Evolutionary conservation across 805 yeast species (phyloP).

Genomic region (Starmerella apis): DNA sequence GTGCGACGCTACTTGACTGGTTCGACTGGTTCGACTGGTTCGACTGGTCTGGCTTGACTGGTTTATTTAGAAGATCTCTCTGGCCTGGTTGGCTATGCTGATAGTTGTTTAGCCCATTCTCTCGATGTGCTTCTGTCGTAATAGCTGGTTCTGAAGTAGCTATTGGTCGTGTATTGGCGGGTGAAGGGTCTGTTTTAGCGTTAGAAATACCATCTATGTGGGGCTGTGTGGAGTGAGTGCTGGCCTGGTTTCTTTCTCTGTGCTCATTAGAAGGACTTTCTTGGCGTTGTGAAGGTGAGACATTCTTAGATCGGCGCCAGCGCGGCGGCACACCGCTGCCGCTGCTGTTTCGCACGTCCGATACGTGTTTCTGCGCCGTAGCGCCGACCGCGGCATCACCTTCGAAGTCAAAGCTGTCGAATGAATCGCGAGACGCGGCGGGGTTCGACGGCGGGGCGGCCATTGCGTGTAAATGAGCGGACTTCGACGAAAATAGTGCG

Average conservation of each 20-base stretch:
- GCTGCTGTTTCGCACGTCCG: slow-evolving; percentile 2
- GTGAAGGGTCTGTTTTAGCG: too few relatives aligned
- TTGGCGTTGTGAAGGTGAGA: neutral
- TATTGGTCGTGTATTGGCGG: too few relatives aligned
- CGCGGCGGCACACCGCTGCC: slow-evolving; percentile 6
- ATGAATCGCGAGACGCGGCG: slow-evolving; percentile 17
- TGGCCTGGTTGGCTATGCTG: too few relatives aligned
- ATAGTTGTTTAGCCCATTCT: too few relatives aligned
- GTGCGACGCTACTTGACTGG: neutral
- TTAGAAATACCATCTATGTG: neutral
- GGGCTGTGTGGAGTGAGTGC: neutral
- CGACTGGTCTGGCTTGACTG: too few relatives aligned
- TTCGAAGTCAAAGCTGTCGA: slow-evolving; percentile 20
- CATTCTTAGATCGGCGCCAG: slow-evolving; percentile 6
- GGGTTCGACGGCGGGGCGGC: neutral
- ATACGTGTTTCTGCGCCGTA: neutral
- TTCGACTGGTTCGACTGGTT: neutral
- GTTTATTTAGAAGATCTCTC: too few relatives aligned
- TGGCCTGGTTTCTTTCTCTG: neutral
- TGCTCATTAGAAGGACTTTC: neutral
- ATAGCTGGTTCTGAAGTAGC: too few relatives aligned
- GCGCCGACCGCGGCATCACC: slow-evolving; percentile 5
- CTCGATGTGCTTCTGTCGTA: too few relatives aligned
- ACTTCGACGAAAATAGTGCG: neutral
- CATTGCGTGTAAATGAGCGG: neutral